Evolutionary conservation across 2,329 filamentous ascomycete species (phyloP).

Genomic region (Trichoderma sp.): DNA sequence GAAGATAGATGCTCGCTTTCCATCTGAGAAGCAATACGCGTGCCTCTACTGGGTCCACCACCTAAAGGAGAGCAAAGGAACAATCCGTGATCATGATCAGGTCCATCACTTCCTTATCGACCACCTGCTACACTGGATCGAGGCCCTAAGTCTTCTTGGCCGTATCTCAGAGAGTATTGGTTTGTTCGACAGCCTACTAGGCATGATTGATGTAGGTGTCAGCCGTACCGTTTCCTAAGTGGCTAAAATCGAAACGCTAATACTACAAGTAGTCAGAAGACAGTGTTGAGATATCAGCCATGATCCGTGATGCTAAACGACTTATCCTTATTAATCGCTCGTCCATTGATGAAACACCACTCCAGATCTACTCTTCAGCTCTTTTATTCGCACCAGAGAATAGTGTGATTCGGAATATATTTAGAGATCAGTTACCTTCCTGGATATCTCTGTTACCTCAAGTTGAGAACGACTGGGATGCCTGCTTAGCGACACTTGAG

Average conservation of each 20-base stretch:
- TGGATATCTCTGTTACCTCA: background rate
- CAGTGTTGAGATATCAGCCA: background rate
- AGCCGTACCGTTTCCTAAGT: no score
- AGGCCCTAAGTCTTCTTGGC: background rate
- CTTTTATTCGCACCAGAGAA: background rate
- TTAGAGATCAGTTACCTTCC: background rate
- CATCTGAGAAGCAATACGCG: background rate
- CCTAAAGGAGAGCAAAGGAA: background rate
- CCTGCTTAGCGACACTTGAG: background rate
- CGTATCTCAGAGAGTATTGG: background rate
- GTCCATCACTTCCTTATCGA: background rate
- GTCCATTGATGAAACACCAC: background rate
- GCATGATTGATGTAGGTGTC: background rate
- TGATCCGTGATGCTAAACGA: background rate
- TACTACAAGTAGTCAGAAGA: background rate
- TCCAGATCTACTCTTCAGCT: background rate
- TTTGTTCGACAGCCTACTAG: background rate
- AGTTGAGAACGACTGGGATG: background rate
- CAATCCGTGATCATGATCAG: background rate
- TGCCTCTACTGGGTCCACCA: background rate
- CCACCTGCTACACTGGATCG: background rate
- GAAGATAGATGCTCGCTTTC: background rate
- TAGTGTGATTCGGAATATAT: background rate
- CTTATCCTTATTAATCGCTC: background rate
- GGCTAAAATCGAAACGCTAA: background rate